Percentiles rank a stretch among this genome's conserved stretches.
Evolutionary conservation across 2,329 filamentous ascomycete species (phyloP).

Genomic region (Alternaria arborescens): DNA sequence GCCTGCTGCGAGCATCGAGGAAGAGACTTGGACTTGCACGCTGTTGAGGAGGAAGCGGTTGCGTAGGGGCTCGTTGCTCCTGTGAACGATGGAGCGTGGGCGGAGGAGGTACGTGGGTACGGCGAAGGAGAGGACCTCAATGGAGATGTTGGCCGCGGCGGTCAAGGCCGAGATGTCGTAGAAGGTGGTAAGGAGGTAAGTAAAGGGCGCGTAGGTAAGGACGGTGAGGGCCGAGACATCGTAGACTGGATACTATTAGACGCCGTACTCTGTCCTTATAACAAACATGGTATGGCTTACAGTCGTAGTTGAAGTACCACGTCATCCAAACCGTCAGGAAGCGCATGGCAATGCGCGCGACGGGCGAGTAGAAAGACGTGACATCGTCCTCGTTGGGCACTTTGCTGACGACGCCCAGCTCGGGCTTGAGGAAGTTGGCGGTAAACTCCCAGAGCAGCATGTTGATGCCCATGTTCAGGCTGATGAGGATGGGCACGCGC

Average conservation of each 20-base stretch:
- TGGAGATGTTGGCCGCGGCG: slow-evolving; percentile 67
- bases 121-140: slow-evolving; percentile 74
- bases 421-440: slow-evolving; percentile 67
- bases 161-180: slow-evolving; percentile 73
- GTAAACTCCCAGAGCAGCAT: slow-evolving; percentile 70
- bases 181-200: slow-evolving; percentile 79
- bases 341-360: slow-evolving; percentile 65
- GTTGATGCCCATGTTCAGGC: slow-evolving; percentile 68
- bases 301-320: slow-evolving; percentile 79
- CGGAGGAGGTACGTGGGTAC: slow-evolving; percentile 80
- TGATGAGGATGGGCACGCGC: slow-evolving; percentile 56
- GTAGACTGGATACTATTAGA: slow-evolving; percentile 34
- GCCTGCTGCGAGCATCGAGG: slow-evolving; percentile 71
- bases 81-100: slow-evolving; percentile 70
- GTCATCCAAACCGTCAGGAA: slow-evolving; percentile 72
- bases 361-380: slow-evolving; percentile 60
- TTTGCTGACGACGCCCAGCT: slow-evolving; percentile 73
- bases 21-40: slow-evolving; percentile 60
- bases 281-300: slow-evolving; percentile 35
- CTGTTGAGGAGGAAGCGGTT: slow-evolving; percentile 55
- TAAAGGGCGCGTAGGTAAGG: slow-evolving; percentile 77
- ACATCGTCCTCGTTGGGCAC: slow-evolving; percentile 66
- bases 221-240: slow-evolving; percentile 59
- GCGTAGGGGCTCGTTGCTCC: slow-evolving; percentile 57
- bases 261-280: too few relatives aligned